phyloP scores from a whole-genome alignment of 768 basidiomycete species.

The Thelephora aurantiotincta region DNA sequence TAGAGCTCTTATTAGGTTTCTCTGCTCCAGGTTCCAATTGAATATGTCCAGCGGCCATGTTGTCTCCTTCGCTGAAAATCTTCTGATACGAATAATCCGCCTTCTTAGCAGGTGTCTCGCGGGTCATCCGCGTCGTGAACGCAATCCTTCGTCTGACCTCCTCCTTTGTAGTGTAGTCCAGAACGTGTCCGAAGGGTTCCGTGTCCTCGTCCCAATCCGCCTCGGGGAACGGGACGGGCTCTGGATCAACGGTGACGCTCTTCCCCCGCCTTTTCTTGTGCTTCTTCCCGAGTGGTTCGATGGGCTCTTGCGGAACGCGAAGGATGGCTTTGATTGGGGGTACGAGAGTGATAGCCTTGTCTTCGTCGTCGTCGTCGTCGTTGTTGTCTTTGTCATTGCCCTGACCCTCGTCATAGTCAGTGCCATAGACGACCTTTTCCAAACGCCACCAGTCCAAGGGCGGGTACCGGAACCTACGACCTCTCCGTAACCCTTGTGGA shows the following conservation, averaged over 20 bases:
- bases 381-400: neutral
- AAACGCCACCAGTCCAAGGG: slow-evolving; percentile 92
- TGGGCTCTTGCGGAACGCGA: slow-evolving; percentile 35
- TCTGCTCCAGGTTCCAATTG: slow-evolving; percentile 63
- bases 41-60: slow-evolving; percentile 83
- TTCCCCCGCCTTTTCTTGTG: slow-evolving; percentile 24
- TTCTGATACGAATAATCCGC: slow-evolving; percentile 79
- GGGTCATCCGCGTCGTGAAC: slow-evolving; percentile 56
- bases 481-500: slow-evolving; percentile 46
- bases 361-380: slow-evolving; percentile 17
- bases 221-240: slow-evolving; percentile 22
- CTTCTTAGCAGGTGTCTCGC: slow-evolving; percentile 43
- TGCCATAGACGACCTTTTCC: slow-evolving; percentile 77
- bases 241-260: slow-evolving; percentile 30
- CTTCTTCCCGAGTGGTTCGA: slow-evolving; percentile 30
- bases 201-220: slow-evolving; percentile 86
- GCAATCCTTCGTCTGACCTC: slow-evolving; percentile 71
- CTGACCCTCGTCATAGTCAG: neutral
- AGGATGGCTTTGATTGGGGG: slow-evolving; percentile 56
- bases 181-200: slow-evolving; percentile 43
- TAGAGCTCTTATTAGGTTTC: slow-evolving; percentile 80
- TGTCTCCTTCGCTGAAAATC: slow-evolving; percentile 82
- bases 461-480: slow-evolving; percentile 47
- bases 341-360: slow-evolving; percentile 36
- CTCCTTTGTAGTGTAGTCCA: slow-evolving; percentile 46